Evolutionary conservation across 169 alveolate species (phyloP), one percentile per base, ranked within the genome.

Genomic region (Plasmodium vinckei): DNA sequence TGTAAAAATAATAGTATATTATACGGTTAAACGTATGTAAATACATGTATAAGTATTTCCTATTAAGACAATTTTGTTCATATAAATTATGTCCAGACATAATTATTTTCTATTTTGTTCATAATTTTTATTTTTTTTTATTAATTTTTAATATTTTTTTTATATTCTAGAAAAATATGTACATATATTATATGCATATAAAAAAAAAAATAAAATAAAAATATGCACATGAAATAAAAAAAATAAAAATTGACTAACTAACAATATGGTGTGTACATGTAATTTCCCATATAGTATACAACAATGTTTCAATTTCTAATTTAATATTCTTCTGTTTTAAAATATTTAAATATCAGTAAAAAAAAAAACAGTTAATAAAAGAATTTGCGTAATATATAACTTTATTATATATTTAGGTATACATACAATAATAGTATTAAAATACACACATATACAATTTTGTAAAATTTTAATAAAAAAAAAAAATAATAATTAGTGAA

Each of bases 251-350:
- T 68, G 9, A 51, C 21, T 49, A 61, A 75, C 73, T 75, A 75
- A 65, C 88, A 73, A 65, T 75, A 61, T 56, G 49, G 75, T 49
- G 75, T 63, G 88, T 75, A 75, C 73, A 63, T 63, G 71, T 42
- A 49, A 63, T 44, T 75, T 75, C 49, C 64, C 44, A 49, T 63
- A 61, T 69, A 69, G 23, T 69, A 49, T 69, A 42, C 64, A 69
- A 4, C 60, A 69, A 69, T 69, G 51, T 69, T 69, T 69, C 42
- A 69, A 25, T 69, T 25, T 57, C 25, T 42, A 12, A 69, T 69
- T 69, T 49, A 21, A 10, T n/a, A 17, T 51, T 69, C 33, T 69
- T 51, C 64, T 49, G 65, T 69, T 69, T 69, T 5, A 47, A 69
- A 69, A 64, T 12, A 65, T 15, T 39, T 39, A 39, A 39, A 59